Conservation (phyloP, 495 filamentous ascomycete genomes). For the Aspergillus wentii region DNA sequence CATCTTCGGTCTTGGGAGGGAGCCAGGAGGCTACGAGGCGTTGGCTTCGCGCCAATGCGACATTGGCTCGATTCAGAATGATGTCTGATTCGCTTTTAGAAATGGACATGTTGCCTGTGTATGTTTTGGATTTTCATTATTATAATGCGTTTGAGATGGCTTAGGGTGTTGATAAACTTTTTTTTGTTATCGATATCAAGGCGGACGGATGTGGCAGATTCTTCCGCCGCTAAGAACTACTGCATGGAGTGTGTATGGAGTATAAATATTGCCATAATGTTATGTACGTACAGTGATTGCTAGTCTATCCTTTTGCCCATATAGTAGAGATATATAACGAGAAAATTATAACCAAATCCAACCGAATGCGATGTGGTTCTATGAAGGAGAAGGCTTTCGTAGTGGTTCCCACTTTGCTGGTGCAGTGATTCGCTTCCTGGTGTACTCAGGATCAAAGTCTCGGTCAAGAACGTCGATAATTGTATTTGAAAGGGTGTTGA, state of each 20-base stretch:
- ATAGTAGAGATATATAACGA: no score
- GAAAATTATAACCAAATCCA: no score
- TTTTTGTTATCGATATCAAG: constrained; percentile 10
- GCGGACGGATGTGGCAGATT: constrained; percentile 9
- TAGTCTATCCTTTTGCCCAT: no score
- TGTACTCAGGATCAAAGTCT: no score
- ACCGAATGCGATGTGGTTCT: no score
- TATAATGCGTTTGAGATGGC: neutral
- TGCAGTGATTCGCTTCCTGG: no score
- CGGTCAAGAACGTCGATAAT: constrained; percentile 1
- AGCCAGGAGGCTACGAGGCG: constrained; percentile 50
- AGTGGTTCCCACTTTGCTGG: no score
- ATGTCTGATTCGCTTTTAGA: constrained; percentile 40
- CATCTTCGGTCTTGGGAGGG: constrained; percentile 38
- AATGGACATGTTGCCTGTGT: constrained; percentile 22
- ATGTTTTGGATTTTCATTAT: constrained; percentile 1
- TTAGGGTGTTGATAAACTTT: neutral
- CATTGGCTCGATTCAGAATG: constrained; percentile 45
- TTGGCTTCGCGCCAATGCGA: constrained; percentile 46
- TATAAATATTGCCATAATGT: no score
- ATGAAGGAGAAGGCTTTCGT: no score
- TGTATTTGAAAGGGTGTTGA: neutral
- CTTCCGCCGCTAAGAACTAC: constrained; percentile 5
- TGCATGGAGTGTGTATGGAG: no score
- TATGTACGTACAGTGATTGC: no score